Conservation (phyloP, 208 protist species). For the Acanthamoeba culbertsoni region DNA sequence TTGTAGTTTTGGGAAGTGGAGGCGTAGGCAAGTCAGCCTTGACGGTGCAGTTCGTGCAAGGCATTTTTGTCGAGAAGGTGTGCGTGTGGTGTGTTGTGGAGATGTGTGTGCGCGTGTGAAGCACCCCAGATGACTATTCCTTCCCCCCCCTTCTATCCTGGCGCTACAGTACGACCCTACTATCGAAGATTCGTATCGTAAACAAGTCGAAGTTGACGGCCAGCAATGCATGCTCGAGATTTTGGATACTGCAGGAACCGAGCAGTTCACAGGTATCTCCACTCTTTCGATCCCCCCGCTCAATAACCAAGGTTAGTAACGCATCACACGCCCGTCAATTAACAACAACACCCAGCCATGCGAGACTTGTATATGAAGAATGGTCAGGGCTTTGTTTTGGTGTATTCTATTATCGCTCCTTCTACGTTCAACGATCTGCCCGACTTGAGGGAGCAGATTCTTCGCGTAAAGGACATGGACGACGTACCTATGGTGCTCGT, state of each 20-base stretch:
- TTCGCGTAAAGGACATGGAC: conserved; percentile 83
- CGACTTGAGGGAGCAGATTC: conserved; percentile 85
- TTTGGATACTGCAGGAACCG: conserved; percentile 54
- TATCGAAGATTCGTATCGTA: conserved; percentile 86
- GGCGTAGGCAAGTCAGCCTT: conserved; percentile 82
- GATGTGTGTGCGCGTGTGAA: background rate
- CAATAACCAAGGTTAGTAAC: too few relatives aligned
- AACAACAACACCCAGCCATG: too few relatives aligned
- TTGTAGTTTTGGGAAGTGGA: conserved; percentile 84
- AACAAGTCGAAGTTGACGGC: conserved; percentile 83
- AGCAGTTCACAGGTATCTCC: conserved; percentile 12
- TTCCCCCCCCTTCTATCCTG: background rate
- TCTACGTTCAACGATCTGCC: conserved; percentile 82
- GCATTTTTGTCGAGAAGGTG: conserved; percentile 60
- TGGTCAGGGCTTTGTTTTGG: conserved; percentile 81
- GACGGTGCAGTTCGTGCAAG: conserved; percentile 61
- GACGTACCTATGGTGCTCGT: conserved; percentile 78
- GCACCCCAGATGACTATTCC: background rate
- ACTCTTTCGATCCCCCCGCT: background rate
- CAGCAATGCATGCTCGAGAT: conserved; percentile 78
- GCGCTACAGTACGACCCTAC: conserved; percentile 83
- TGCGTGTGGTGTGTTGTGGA: too few relatives aligned
- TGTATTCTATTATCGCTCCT: conserved; percentile 78
- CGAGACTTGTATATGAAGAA: conserved; percentile 80
- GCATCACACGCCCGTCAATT: too few relatives aligned